Evolutionary conservation across 108 stramenopile species (phyloP), one percentile per base, ranked within the genome.

Genomic region (Pseudonitzschia delicatissima): DNA sequence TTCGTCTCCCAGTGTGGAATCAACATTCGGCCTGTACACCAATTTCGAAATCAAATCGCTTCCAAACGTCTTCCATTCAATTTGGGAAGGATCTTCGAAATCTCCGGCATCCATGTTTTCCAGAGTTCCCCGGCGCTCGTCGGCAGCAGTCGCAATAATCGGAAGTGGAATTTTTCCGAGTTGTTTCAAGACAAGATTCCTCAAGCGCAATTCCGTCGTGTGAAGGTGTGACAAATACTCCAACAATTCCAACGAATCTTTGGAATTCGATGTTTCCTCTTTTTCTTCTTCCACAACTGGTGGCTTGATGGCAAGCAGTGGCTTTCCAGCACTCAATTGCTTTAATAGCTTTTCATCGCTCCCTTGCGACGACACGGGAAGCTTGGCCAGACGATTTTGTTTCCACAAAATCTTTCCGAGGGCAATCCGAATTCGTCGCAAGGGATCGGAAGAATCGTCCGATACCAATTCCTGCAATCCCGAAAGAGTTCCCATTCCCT

Each of bases 361-460:
- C 62, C 72, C 71, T 15, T 74, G 69, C 5, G 77, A 69, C 21
- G 71, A 62, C 3, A 84, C 76, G 48, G 71, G 12, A 15, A 76
- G 49, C 45, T 77, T 66, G 17, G 62, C 62, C 9, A 92, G 27
- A 57, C 76, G 81, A 37, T 88, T 88, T 12, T 79, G 63, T 53
- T 84, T 84, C 74, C 83, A 93, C 6, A 93, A 42, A 7, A 90
- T 42, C 63, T 77, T 80, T 13, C 91, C 91, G 36, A 93, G 71
- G 12, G 83, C 91, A 55, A 64, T 77, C 36, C 91, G 72, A 4
- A 78, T 58, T 31, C 88, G 76, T 25, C 81, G 82, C 58, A 89
- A 48, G 45, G 87, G 86, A 63, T 86, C 85, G 23, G 75, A 71
- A 47, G 82, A 82, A 25, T 88, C 87, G 29, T 87, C 79, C 1